Evolutionary conservation across 106 monocot species (phyloP).

Genomic region (Dioscorea zingiberensis): DNA sequence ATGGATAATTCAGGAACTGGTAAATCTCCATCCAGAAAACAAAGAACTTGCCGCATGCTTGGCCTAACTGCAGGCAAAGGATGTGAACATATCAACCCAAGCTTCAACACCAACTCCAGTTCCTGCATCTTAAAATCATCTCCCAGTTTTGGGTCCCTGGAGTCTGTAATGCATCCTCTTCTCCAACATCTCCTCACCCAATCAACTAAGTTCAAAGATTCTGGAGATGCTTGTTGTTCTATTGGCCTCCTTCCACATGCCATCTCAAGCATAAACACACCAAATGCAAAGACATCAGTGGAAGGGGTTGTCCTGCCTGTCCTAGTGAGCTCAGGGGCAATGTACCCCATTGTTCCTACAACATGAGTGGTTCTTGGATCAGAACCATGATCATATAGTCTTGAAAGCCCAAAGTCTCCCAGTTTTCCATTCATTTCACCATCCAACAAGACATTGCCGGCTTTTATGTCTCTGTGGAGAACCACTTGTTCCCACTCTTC

Average conservation of each 20-base stretch:
- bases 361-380: not conserved
- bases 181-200: slow-evolving; percentile 1
- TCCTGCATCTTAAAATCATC: not conserved
- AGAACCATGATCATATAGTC: not conserved
- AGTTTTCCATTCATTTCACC: not conserved
- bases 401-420: slow-evolving; percentile 1
- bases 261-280: not conserved
- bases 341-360: not conserved
- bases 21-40: not conserved
- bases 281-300: not conserved
- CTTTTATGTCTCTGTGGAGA: not conserved
- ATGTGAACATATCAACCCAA: not conserved
- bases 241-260: slow-evolving; percentile 1
- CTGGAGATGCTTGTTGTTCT: not conserved
- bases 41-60: not conserved
- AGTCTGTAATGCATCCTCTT: not conserved
- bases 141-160: not conserved
- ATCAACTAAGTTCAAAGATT: not conserved
- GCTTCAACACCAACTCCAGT: not conserved
- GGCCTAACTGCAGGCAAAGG: not conserved
- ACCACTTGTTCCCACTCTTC: not conserved
- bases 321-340: not conserved
- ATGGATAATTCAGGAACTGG: not conserved
- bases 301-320: not conserved
- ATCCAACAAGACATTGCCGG: not conserved